Percentiles rank a stretch among this genome's conserved stretches.
These are phyloP conservation scores for Clavispora asparagi DNA, from an alignment of 805 yeast genomes.

Conservation along the genomic window DNA sequence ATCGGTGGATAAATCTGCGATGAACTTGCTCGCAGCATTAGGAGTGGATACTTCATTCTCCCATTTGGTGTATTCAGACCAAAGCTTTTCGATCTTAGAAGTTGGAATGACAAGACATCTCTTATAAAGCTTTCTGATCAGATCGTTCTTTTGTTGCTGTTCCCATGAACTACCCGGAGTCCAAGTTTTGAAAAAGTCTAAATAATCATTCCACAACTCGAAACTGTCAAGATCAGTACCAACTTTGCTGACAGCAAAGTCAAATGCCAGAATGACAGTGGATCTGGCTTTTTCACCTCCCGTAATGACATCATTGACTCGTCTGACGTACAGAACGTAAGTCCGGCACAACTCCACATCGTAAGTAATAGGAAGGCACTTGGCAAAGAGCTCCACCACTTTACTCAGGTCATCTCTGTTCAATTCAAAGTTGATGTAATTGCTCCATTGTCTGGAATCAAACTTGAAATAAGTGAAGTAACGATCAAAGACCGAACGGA, in stretches of 20 bases:
- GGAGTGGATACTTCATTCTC: slow-evolving; percentile 67
- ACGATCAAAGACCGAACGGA: slow-evolving; percentile 52
- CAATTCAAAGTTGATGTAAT: slow-evolving; percentile 61
- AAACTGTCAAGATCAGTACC: slow-evolving; percentile 75
- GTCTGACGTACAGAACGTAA: slow-evolving; percentile 75
- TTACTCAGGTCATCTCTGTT: slow-evolving; percentile 58
- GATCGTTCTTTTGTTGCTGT: slow-evolving; percentile 72
- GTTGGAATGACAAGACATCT: slow-evolving; percentile 73
- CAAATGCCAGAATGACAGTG: slow-evolving; percentile 74
- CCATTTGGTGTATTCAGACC: slow-evolving; percentile 80
- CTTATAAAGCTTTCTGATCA: slow-evolving; percentile 67
- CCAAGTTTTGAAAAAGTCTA: slow-evolving; percentile 76
- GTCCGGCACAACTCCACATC: slow-evolving; percentile 68
- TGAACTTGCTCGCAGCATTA: slow-evolving; percentile 75
- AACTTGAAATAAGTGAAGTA: slow-evolving; percentile 63
- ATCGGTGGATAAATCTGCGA: slow-evolving; percentile 74
- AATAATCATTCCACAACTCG: slow-evolving; percentile 73
- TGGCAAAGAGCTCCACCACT: slow-evolving; percentile 62
- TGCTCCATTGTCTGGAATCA: slow-evolving; percentile 62
- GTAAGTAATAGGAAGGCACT: slow-evolving; percentile 56
- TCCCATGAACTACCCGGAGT: slow-evolving; percentile 80
- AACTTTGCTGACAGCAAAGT: slow-evolving; percentile 70
- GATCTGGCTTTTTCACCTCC: slow-evolving; percentile 80
- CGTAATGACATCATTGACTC: slow-evolving; percentile 62
- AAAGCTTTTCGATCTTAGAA: slow-evolving; percentile 64